phyloP scores from a whole-genome alignment of 352 stramenopile species.

The Globisporangium rhizosaccharum region DNA sequence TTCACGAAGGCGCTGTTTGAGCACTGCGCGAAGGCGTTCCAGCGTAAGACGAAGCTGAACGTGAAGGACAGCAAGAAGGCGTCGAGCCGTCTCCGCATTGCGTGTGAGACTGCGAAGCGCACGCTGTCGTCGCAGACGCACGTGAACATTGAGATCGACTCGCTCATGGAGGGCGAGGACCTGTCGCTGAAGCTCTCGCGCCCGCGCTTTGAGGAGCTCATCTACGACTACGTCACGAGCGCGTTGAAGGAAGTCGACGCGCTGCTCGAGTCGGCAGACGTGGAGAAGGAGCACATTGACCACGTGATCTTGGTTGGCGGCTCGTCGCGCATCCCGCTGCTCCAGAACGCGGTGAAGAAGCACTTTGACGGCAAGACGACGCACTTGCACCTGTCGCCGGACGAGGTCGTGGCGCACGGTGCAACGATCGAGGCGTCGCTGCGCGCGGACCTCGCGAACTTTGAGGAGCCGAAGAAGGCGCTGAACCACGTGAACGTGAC shows the following conservation, averaged over 20 bases:
- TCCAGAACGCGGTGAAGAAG: conserved; percentile 76
- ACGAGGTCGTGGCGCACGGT: conserved; percentile 89
- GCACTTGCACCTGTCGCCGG: conserved; percentile 81
- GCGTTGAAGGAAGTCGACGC: conserved; percentile 89
- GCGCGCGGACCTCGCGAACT: conserved; percentile 62
- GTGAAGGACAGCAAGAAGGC: conserved; percentile 92
- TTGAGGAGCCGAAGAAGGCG: conserved; percentile 50
- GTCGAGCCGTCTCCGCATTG: conserved; percentile 91
- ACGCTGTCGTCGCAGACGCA: conserved; percentile 95
- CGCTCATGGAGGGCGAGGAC: conserved; percentile 96
- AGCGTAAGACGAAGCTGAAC: conserved; percentile 92
- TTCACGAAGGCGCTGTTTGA: conserved; percentile 97
- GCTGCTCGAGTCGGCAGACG: conserved; percentile 63
- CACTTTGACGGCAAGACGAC: conserved; percentile 84
- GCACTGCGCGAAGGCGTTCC: conserved; percentile 95
- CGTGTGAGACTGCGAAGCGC: conserved; percentile 96
- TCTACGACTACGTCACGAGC: conserved; percentile 90
- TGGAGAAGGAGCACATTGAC: conserved; percentile 88
- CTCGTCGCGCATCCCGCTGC: conserved; percentile 97
- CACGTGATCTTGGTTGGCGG: conserved; percentile 96
- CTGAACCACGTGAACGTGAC: conserved; percentile 89
- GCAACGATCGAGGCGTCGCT: conserved; percentile 81
- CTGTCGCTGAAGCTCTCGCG: conserved; percentile 97
- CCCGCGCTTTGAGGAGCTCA: conserved; percentile 95
- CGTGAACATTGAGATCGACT: conserved; percentile 97